These are phyloP conservation scores for Umbilicus rupestris DNA, from an alignment of 164 flowering plant species.

Conservation along the genomic window DNA sequence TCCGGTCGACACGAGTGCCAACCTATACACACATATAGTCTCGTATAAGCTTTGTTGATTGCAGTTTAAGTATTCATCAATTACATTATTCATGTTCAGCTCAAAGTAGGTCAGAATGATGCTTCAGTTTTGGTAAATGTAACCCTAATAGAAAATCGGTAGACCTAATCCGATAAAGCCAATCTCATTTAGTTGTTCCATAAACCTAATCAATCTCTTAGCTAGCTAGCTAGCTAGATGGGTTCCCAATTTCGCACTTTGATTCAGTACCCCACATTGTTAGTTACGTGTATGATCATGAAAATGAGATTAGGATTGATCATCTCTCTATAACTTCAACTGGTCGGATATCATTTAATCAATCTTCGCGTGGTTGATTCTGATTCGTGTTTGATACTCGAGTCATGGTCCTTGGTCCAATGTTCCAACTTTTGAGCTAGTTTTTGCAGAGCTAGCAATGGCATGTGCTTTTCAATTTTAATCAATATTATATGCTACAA, in stretches of 20 bases:
- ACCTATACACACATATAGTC: too few species aligned
- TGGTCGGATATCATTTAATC: background rate
- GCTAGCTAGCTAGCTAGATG: background rate
- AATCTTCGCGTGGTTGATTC: background rate
- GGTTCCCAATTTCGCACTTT: too few species aligned
- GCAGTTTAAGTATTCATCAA: background rate
- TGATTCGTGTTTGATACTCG: background rate
- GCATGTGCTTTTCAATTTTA: background rate
- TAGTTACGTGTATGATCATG: too few species aligned
- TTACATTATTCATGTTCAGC: background rate
- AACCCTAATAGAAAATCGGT: background rate
- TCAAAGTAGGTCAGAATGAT: background rate
- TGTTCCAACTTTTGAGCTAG: conserved; percentile 6
- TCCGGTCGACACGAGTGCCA: too few species aligned
- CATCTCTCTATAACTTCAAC: too few species aligned
- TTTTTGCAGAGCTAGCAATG: background rate
- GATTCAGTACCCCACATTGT: too few species aligned
- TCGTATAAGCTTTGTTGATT: too few species aligned
- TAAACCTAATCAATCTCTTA: background rate
- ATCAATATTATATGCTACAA: background rate
- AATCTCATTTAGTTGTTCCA: background rate
- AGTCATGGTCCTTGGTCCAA: conserved; percentile 4
- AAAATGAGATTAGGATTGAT: too few species aligned
- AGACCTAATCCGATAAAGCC: background rate
- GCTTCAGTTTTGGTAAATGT: background rate